phyloP scores from a whole-genome alignment of 108 stramenopile genomes.

The Schizochytrium sp. region DNA sequence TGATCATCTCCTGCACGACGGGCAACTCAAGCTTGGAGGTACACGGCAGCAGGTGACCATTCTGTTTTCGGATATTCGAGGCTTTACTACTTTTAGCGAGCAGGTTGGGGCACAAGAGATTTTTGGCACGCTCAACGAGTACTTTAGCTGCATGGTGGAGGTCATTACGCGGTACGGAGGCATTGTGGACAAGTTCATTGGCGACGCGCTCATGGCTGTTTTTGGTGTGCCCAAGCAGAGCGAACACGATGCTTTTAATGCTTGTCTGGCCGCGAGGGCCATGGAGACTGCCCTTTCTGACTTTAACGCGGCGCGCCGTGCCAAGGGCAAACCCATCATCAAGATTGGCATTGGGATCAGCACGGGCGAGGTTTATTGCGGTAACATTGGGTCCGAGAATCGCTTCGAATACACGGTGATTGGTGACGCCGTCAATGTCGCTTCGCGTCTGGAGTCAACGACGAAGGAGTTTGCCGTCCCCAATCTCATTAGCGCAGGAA shows the following conservation, averaged over 20 bases:
- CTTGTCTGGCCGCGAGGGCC: neutral
- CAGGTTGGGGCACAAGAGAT: neutral
- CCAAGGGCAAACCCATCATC: neutral
- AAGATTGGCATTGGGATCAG: neutral
- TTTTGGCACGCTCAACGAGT: neutral
- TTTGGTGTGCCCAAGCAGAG: conserved; percentile 1
- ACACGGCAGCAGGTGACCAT: neutral
- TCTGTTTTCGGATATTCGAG: neutral
- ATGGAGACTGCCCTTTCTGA: neutral
- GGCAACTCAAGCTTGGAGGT: neutral
- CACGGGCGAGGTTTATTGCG: conserved; percentile 2
- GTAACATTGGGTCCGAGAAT: neutral
- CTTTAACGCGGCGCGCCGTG: neutral
- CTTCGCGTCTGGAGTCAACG: neutral
- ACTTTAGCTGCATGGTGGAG: conserved; percentile 1
- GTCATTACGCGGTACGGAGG: conserved; percentile 10
- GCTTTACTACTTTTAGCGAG: conserved; percentile 2
- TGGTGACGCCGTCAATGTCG: neutral
- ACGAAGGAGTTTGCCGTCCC: neutral
- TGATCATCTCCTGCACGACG: neutral
- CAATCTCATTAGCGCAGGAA: neutral
- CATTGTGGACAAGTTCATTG: conserved; percentile 18
- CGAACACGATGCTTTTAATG: neutral
- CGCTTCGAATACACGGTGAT: neutral
- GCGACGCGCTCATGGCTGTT: neutral